Evolutionary conservation across 2,329 filamentous ascomycete species (phyloP), one percentile per base, ranked within the genome.

Genomic region (Cryphonectria radicalis): DNA sequence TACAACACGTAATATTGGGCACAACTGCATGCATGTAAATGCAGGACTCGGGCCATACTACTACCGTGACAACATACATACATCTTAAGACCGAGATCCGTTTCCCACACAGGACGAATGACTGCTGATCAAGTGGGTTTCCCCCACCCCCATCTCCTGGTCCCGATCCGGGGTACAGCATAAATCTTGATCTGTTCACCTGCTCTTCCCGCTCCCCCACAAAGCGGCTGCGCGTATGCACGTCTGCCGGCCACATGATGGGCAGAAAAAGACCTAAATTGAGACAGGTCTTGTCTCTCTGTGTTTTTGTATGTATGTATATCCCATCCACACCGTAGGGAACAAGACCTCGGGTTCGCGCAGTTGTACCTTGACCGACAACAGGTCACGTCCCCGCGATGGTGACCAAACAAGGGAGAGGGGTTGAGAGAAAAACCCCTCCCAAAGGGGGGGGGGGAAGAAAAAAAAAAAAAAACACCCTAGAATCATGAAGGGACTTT

Each of bases 191-290:
- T 35, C 32, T 53, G 17, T 19, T 66, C 28, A 32, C 43, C 46
- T 57, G 63, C 46, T 50, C 55, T 14, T 17, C 35, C 10, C 10
- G 35, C 14, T 43, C 22, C 65, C 50, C 65, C 53, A 53, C 65
- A 67, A 25, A 2, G 10, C 65, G 37, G 46, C 17, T 25, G 50
- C 50, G 35, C 17, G n/a, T 59, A 67, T 67, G 65, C 65, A 67
- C 22, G 65, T 66, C 50, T 50, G 50, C 32, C 64, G 50, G 64
- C 59, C 64, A 66, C 64, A 67, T 67, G 65, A 67, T 35, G 59
- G 35, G n/a, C 46, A 43, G 5, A 19, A 40, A 28, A 11, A 11
- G 37, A 43, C 22, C 22, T 59, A 25, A 7, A 57, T 25, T n/a
- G 37, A 57, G 50, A 59, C 35, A 55, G 43, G 43, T n/a, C 35